A percentile compares a stretch with the other conserved stretches of the same genome.
These are phyloP conservation scores for Beauveria bassiana DNA, from an alignment of 2,329 filamentous ascomycete genomes.

Conservation along the genomic window DNA sequence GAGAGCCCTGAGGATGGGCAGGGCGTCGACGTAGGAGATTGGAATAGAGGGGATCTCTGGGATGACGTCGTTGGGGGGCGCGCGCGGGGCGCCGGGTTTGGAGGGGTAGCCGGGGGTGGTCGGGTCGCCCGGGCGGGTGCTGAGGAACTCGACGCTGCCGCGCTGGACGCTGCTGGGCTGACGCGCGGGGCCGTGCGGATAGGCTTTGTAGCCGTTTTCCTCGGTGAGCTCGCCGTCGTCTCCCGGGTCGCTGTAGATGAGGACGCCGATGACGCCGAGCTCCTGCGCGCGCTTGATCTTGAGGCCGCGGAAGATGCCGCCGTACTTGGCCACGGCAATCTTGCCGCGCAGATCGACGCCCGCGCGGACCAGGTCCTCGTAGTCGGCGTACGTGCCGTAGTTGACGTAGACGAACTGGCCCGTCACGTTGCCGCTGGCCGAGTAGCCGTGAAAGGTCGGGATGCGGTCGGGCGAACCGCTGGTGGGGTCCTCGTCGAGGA, in stretches of 20 bases:
- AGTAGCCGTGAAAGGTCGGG: constrained; percentile 92
- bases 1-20: constrained; percentile 81
- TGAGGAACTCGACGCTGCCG: constrained; percentile 77
- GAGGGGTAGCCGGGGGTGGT: constrained; percentile 93
- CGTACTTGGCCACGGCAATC: constrained; percentile 82
- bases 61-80: constrained; percentile 60
- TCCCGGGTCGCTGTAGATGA: constrained; percentile 84
- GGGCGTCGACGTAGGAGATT: constrained; percentile 78
- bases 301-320: constrained; percentile 76
- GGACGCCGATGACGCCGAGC: constrained; percentile 74
- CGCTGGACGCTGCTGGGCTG: constrained; percentile 85
- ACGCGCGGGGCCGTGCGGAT: constrained; percentile 79
- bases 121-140: constrained; percentile 63
- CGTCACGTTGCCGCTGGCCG: constrained; percentile 85
- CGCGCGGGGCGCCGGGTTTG: constrained; percentile 75
- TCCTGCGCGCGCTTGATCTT: constrained; percentile 92
- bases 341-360: constrained; percentile 74
- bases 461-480: constrained; percentile 64
- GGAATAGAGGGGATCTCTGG: constrained; percentile 86
- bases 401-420: constrained; percentile 83
- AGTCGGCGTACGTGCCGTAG: constrained; percentile 82
- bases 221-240: constrained; percentile 79
- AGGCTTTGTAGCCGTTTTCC: constrained; percentile 68
- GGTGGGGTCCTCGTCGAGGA: constrained; percentile 75
- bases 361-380: constrained; percentile 67